Evolutionary conservation across 2,329 filamentous ascomycete species (phyloP).

Genomic region (Cladosporium sp.): DNA sequence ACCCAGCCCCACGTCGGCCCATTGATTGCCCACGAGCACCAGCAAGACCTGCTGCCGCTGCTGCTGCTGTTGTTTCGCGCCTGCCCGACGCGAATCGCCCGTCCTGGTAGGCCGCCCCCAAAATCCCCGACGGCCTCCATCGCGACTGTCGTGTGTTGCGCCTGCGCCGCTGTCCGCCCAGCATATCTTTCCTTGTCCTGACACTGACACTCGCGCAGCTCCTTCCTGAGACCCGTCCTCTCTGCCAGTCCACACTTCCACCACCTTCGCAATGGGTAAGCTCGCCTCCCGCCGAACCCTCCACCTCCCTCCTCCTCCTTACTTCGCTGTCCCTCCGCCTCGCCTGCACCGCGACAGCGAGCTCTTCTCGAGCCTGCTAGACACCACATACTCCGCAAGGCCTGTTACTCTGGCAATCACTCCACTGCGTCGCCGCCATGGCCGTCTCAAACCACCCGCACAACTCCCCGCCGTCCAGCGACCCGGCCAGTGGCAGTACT

Average conservation of each 20-base stretch:
- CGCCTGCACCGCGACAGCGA: slow-evolving; percentile 16
- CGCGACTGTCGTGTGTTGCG: neutral
- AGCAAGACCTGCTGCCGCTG: neutral
- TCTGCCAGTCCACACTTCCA: slow-evolving; percentile 13
- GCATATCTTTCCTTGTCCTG: neutral
- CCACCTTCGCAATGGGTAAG: slow-evolving; percentile 31
- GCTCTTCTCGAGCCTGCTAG: slow-evolving; percentile 15
- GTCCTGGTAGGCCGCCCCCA: slow-evolving; percentile 1
- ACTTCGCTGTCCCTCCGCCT: slow-evolving; percentile 15
- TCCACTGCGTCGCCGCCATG: slow-evolving; percentile 15
- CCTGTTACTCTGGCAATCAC: slow-evolving; percentile 11
- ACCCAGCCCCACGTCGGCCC: neutral
- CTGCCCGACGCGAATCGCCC: neutral
- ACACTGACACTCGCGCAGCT: slow-evolving; percentile 1
- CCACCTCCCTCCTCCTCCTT: neutral
- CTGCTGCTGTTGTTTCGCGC: neutral
- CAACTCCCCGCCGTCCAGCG: slow-evolving; percentile 13
- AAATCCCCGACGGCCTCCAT: neutral
- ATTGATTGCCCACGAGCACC: neutral
- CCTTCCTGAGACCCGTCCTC: neutral
- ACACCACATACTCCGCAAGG: slow-evolving; percentile 14
- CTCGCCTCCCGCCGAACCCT: slow-evolving; percentile 11
- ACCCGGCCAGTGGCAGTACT: slow-evolving; percentile 4
- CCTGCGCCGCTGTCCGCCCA: too few species aligned
- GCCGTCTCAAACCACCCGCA: slow-evolving; percentile 10